phyloP scores from a whole-genome alignment of 495 filamentous ascomycete genomes.

The Paragyromitra xinjiangensis region DNA sequence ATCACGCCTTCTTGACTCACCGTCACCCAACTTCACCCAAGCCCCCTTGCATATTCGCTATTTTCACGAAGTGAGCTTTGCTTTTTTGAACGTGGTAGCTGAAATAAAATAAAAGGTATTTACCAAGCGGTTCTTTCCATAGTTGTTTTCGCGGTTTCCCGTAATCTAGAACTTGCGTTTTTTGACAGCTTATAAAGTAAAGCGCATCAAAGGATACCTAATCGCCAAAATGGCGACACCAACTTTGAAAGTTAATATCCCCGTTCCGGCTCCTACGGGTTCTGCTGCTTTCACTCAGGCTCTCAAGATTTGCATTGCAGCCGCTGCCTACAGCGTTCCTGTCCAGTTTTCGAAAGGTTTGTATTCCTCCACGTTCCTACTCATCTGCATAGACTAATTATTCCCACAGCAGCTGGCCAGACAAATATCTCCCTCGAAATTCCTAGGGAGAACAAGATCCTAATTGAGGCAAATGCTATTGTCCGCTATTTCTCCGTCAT shows the following conservation, averaged over 20 bases:
- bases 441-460: slow-evolving; percentile 52
- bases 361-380: neutral
- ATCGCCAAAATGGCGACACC: slow-evolving; percentile 45
- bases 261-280: slow-evolving; percentile 47
- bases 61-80: slow-evolving; percentile 10
- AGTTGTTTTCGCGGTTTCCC: slow-evolving; percentile 9
- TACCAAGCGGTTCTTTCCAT: slow-evolving; percentile 6
- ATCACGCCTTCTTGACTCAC: slow-evolving; percentile 39
- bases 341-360: slow-evolving; percentile 56
- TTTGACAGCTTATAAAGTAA: slow-evolving; percentile 18
- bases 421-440: slow-evolving; percentile 47
- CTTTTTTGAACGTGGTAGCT: neutral
- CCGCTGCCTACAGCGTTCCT: slow-evolving; percentile 52
- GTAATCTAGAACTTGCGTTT: neutral
- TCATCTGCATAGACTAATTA: slow-evolving; percentile 3
- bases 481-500: slow-evolving; percentile 55
- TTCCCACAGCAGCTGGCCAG: slow-evolving; percentile 48
- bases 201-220: slow-evolving; percentile 9
- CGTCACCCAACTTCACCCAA: slow-evolving; percentile 10
- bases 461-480: slow-evolving; percentile 58
- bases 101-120: slow-evolving; percentile 11
- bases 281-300: slow-evolving; percentile 54
- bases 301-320: slow-evolving; percentile 56
- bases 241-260: slow-evolving; percentile 57
- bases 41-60: slow-evolving; percentile 23